Base-by-base conservation (phyloP, 371 early-diverging fungal species). In the Mortierella sp. region DNA sequence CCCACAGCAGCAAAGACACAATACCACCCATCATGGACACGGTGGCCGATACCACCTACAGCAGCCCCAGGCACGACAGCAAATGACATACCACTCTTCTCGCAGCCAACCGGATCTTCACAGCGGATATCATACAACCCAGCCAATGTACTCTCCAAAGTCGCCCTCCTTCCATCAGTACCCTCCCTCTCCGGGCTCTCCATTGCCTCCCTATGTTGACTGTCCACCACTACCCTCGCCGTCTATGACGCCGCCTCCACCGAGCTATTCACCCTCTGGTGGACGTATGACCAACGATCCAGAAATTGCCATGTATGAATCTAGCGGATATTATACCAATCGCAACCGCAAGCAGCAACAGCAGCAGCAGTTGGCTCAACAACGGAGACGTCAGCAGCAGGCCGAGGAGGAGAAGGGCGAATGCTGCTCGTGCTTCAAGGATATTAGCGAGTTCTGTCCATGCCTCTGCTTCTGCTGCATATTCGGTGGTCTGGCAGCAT, bases 401-500 rank as follows among this genome's bases (percentile, higher is more conserved):
- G 55, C 61, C n/a, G 47, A 56, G 14, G 39, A 56, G 4, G 53
- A 51, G 9, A 47, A 68, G 9, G 54, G 46, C 21, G 69, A 63
- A 19, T 60, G 68, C 15, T 75, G 76, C 37, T 37, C 50, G 2
- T 75, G 76, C 47, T 69, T 50, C 54, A 75, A 67, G 46, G 64
- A 63, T 1, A 11, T 59, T 7, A 65, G 43, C 49, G 69, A 64
- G 55, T 69, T 68, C 21, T 75, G 76, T 44, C 76, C 76, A 2
- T 69, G 76, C 44, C n/a, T 54, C 11, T 75, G 76, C 49, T 75
- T 75, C 50, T 75, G 76, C 46, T 75, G 70, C 24, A 34, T 69
- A 44, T 60, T 75, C 50, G 76, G 69, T 7, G 76, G 60, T 12
- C 41, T 57, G 14, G 76, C 63, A 3, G 47, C 32, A 0, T 54